These are phyloP conservation scores for Termitomyces sp. DNA, from an alignment of 768 basidiomycete genomes.

Conservation along the genomic window DNA sequence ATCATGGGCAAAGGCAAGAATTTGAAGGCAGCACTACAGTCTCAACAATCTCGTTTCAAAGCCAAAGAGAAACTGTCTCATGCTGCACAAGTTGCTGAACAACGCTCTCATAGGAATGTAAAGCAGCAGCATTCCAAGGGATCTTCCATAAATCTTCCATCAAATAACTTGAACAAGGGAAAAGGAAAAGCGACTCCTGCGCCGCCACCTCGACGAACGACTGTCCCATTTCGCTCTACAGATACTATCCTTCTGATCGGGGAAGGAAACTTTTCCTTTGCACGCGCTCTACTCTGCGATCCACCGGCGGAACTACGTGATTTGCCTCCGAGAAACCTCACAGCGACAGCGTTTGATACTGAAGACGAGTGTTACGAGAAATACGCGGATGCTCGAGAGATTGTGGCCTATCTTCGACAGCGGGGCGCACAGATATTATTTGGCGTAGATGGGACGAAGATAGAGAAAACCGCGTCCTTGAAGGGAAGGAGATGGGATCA, in stretches of 20 bases:
- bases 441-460: constrained; percentile 74
- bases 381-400: constrained; percentile 68
- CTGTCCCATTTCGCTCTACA: constrained; percentile 58
- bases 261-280: constrained; percentile 94
- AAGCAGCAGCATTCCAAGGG: constrained; percentile 12
- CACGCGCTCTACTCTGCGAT: constrained; percentile 60
- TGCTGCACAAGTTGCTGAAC: constrained; percentile 48
- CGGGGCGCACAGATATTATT: constrained; percentile 73
- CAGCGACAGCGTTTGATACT: constrained; percentile 83
- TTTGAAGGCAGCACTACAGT: constrained; percentile 64
- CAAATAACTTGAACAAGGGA: constrained; percentile 16
- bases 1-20: constrained; percentile 48
- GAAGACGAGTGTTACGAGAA: constrained; percentile 74
- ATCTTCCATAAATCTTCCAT: constrained; percentile 2
- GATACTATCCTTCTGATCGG: constrained; percentile 78
- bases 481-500: constrained; percentile 68
- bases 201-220: constrained; percentile 30
- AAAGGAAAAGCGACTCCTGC: constrained; percentile 36
- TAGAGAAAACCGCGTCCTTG: constrained; percentile 55
- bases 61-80: constrained; percentile 51
- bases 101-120: constrained; percentile 33
- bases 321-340: constrained; percentile 62
- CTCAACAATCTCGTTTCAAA: constrained; percentile 63
- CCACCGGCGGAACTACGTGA: constrained; percentile 42
- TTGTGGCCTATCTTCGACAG: constrained; percentile 48